Base-by-base conservation (phyloP, 305 asterid genomes). In the Withania somnifera region DNA sequence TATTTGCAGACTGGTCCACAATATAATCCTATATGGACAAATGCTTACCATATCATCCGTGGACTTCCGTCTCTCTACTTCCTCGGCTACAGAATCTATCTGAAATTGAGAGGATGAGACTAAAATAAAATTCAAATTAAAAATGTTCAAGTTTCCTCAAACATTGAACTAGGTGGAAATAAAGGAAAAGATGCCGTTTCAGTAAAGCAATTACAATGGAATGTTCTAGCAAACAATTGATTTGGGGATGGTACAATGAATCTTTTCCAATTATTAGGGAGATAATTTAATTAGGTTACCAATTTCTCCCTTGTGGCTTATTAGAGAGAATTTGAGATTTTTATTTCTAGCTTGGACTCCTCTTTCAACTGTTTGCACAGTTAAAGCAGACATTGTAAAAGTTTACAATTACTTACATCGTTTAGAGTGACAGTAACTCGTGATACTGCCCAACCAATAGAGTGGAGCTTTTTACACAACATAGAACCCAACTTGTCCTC, bases 51-150 rank as follows among this genome's bases (percentile, higher is more conserved):
- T 86, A 81, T 95, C 97, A 84, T 87, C 90, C 15, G 88, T 87
- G 32, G 93, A 89, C 88, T 89, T 92, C 78, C 79, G 84, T 82
- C 91, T 87, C 88, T 93, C 99, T 56, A 95, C 97, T 91, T 95
- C 97, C 87, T 92, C 97, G 40, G 99, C 97, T 64, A 95, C 92
- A 67, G 91, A 90, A 87, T 95, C 98, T 89, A 95, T 86, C 99
- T 95, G 91, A 76, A 88, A 78, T 81, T 47, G 67, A 68, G 86
- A 32, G 36, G 67, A 73, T 54, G 60, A 77, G 47, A 58, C 24
- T 67, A 45, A 15, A 32, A 51, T 19, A 26, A 22, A 56, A 50
- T 69, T 26, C 17, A 60, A 63, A 6, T 22, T 79, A 38, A 6
- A 79, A 42, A 40, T 10, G 56, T 40, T 61, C 17, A 79, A 57